Conservation (phyloP, 305 asterid species). For the Fraxinus angustifolia region DNA sequence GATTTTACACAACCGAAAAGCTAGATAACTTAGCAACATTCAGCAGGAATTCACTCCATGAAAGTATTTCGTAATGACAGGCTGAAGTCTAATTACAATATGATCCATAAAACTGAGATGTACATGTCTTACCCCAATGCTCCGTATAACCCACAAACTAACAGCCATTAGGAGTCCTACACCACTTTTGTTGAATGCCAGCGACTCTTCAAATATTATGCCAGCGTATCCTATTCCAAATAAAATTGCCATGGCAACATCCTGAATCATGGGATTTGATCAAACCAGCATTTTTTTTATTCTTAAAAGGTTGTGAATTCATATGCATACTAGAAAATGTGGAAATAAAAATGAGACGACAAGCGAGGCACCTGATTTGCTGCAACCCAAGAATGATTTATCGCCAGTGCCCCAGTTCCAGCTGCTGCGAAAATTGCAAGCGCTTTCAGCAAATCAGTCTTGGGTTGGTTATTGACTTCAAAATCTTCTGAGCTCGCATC, state of each 20-base stretch:
- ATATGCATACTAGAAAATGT: constrained; percentile 4
- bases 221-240: constrained; percentile 94
- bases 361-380: constrained; percentile 69
- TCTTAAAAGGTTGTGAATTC: constrained; percentile 1
- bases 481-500: constrained; percentile 75
- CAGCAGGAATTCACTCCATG: neutral
- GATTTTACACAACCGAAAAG: neutral
- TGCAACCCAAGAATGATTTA: constrained; percentile 96
- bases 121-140: constrained; percentile 73
- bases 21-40: neutral
- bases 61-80: constrained; percentile 9
- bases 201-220: constrained; percentile 91
- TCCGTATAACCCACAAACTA: constrained; percentile 85
- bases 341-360: constrained; percentile 19
- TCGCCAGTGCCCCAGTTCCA: constrained; percentile 81
- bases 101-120: neutral
- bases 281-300: constrained; percentile 13
- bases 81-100: neutral
- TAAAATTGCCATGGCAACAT: constrained; percentile 82
- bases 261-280: constrained; percentile 52
- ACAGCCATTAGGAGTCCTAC: constrained; percentile 99
- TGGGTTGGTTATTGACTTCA: constrained; percentile 69
- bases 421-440: constrained; percentile 80
- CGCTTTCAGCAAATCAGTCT: constrained; percentile 84
- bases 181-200: constrained; percentile 97